These are phyloP conservation scores for Chalaropsis thielavioides DNA, from an alignment of 2,329 filamentous ascomycete species.

Conservation along the genomic window DNA sequence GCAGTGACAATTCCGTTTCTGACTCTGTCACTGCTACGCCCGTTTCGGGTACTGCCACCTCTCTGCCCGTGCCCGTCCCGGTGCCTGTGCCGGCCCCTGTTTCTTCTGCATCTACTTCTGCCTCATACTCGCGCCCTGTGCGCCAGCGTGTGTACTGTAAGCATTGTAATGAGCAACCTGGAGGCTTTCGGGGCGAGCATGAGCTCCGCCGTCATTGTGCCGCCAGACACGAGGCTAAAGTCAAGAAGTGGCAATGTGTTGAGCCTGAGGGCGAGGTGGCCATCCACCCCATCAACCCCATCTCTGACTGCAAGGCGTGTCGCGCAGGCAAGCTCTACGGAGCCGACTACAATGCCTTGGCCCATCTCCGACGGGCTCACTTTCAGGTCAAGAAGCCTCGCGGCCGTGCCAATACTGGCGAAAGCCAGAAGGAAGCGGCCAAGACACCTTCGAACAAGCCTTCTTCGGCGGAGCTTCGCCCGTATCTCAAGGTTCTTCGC, in stretches of 20 bases:
- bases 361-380: conserved; percentile 74
- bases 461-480: conserved; percentile 14
- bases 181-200: conserved; percentile 76
- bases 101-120: not conserved
- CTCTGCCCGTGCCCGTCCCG: not conserved
- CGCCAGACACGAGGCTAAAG: conserved; percentile 44
- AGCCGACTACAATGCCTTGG: conserved; percentile 88
- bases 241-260: conserved; percentile 45
- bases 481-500: conserved; percentile 8
- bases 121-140: not conserved
- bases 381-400: conserved; percentile 53
- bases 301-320: conserved; percentile 75
- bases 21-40: not conserved
- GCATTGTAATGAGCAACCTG: conserved; percentile 55
- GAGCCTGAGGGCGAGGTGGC: conserved; percentile 30
- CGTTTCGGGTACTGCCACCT: not conserved
- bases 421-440: conserved; percentile 19
- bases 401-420: conserved; percentile 24
- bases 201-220: conserved; percentile 57
- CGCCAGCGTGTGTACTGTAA: conserved; percentile 43
- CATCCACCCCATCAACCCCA: conserved; percentile 29
- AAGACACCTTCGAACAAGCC: conserved; percentile 11
- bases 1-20: not conserved
- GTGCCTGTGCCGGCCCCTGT: not conserved
- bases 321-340: conserved; percentile 63